Evolutionary conservation across 2,329 filamentous ascomycete species (phyloP), one percentile per base, ranked within the genome.

Genomic region (Endoconidiophora polonica): DNA sequence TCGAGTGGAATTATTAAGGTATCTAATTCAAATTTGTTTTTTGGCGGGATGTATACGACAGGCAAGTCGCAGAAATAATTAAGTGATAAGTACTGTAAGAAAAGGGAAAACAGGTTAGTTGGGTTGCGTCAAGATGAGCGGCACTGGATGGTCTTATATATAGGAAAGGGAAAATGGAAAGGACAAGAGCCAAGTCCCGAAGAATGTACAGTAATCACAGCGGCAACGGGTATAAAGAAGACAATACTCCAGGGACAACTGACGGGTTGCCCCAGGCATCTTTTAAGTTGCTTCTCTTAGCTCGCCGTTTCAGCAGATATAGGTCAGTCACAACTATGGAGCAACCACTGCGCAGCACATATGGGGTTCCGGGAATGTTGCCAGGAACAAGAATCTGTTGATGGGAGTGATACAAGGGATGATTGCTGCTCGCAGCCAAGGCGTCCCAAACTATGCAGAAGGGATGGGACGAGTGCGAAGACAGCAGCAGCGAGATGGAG

Each of bases 31-130:
- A 3, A 33, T 33, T 18, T 18, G 16, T 18, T 24, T 48, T 26
- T 49, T 53, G 53, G 54, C 49, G 56, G 59, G 55, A 57, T 45
- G 38, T 46, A 49, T 48, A 49, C 46, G 54, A 54, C 54, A 48
- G 46, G 14, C 20, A 54, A 52, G 46, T 54, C 47, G 50, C 40
- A 46, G 50, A 52, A 53, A 55, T 53, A 48, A 55, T 51, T 55
- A 52, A 52, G 55, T 54, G 50, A 55, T 54, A 52, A 54, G 52
- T 42, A 44, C 46, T 48, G n/a, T 42, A 20, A 10, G 14, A 24
- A 10, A 3, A 5, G 23, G 41, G 14, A 29, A 5, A 6, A 7
- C 10, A 6, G 4, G 22, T 48, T 29, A 46, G 44, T 14, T 37
- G 5, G 9, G 9, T 29, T 4, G n/a, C 14, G 36, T 7, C 14